These are phyloP conservation scores for Gryganskiella cystojenkinii DNA, from an alignment of 192 early-diverging fungal genomes.

Conservation along the genomic window DNA sequence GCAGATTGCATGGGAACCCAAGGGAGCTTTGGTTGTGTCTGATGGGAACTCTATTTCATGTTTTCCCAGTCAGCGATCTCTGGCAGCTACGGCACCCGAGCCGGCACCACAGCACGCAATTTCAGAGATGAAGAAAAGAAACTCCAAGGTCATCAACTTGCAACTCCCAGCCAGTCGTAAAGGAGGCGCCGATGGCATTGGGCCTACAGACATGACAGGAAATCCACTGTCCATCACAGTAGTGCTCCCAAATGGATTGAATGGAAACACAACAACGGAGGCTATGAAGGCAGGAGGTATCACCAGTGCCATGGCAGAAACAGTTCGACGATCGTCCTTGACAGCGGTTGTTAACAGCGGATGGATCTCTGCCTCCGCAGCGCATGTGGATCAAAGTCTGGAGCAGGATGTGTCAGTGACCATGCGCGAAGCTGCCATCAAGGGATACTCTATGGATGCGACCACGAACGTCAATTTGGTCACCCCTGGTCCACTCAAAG, in stretches of 20 bases:
- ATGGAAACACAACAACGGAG: slow-evolving; percentile 10
- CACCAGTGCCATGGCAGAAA: slow-evolving; percentile 5
- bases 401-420: slow-evolving; percentile 79
- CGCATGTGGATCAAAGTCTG: slow-evolving; percentile 22
- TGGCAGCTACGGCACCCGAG: slow-evolving; percentile 23
- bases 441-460: slow-evolving; percentile 86
- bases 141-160: slow-evolving; percentile 40
- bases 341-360: slow-evolving; percentile 37
- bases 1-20: slow-evolving; percentile 64
- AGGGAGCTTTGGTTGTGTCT: slow-evolving; percentile 58
- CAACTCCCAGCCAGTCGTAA: slow-evolving; percentile 45
- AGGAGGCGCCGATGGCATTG: slow-evolving; percentile 7
- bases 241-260: slow-evolving; percentile 12
- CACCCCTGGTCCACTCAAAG: slow-evolving; percentile 59
- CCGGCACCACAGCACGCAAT: slow-evolving; percentile 35
- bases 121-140: slow-evolving; percentile 47
- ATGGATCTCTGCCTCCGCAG: slow-evolving; percentile 7
- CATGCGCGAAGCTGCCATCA: slow-evolving; percentile 81
- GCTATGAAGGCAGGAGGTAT: slow-evolving; percentile 16
- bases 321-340: slow-evolving; percentile 4
- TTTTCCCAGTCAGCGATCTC: slow-evolving; percentile 42
- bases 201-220: slow-evolving; percentile 5
- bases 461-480: slow-evolving; percentile 59
- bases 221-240: slow-evolving; percentile 33
- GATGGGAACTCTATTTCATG: slow-evolving; percentile 50